A percentile compares a stretch with the other conserved stretches of the same genome.
These are phyloP conservation scores for Exophiala mesophila DNA, from an alignment of 2,329 filamentous ascomycete species.

Conservation along the genomic window DNA sequence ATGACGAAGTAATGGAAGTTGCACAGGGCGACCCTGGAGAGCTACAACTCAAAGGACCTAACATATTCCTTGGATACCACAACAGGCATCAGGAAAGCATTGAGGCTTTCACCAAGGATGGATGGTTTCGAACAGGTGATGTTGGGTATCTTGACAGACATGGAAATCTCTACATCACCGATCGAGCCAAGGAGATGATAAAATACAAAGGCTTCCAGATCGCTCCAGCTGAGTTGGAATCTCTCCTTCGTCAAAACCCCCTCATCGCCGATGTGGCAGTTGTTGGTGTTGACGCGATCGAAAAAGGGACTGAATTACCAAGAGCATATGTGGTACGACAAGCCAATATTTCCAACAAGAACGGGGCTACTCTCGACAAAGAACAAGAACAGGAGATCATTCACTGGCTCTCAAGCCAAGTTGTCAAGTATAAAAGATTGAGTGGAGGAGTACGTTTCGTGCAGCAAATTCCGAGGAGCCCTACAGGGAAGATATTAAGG, in stretches of 20 bases:
- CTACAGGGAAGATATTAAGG: neutral
- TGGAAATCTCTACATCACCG: slow-evolving; percentile 54
- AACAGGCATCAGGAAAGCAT: slow-evolving; percentile 51
- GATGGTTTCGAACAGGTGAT: slow-evolving; percentile 58
- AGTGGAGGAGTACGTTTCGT: neutral
- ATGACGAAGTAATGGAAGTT: too few relatives aligned
- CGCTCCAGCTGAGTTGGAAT: slow-evolving; percentile 44
- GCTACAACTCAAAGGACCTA: slow-evolving; percentile 51
- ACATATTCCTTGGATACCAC: slow-evolving; percentile 57
- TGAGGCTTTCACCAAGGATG: slow-evolving; percentile 46
- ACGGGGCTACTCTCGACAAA: neutral
- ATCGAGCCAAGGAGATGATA: slow-evolving; percentile 51
- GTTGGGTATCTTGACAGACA: slow-evolving; percentile 42
- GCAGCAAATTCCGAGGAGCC: neutral
- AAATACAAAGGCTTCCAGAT: slow-evolving; percentile 38
- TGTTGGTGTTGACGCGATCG: slow-evolving; percentile 30
- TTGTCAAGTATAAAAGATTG: neutral
- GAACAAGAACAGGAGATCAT: neutral
- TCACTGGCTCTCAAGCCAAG: neutral
- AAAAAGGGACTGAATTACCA: neutral
- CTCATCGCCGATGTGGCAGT: slow-evolving; percentile 43
- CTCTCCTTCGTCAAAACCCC: slow-evolving; percentile 39
- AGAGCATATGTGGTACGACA: neutral
- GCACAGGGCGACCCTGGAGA: slow-evolving; percentile 37
- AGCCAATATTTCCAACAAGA: too few relatives aligned